Evolutionary conservation across 805 yeast genomes (phyloP).

Genomic region (Teunomyces aglyptinius): DNA sequence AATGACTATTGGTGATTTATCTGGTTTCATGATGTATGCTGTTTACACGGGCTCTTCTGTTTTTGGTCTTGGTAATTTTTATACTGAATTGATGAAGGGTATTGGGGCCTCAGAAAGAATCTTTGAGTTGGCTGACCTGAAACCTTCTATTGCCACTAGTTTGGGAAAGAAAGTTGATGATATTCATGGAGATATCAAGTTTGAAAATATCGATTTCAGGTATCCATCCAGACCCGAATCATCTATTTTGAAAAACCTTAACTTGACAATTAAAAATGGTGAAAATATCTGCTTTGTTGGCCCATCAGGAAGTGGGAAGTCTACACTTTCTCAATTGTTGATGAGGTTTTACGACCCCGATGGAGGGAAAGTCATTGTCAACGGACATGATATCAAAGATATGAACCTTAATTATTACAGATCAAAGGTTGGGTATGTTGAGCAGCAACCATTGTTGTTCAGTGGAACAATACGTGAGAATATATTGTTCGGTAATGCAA

Average conservation of each 20-base stretch:
- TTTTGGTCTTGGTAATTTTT: slow-evolving; percentile 86
- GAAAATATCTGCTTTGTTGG: slow-evolving; percentile 93
- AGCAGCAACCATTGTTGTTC: slow-evolving; percentile 88
- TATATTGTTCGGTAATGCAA: slow-evolving; percentile 66
- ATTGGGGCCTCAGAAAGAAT: slow-evolving; percentile 93
- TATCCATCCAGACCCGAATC: slow-evolving; percentile 85
- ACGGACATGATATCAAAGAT: slow-evolving; percentile 59
- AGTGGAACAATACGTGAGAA: slow-evolving; percentile 85
- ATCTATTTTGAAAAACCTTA: slow-evolving; percentile 58
- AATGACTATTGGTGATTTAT: slow-evolving; percentile 81
- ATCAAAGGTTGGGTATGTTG: slow-evolving; percentile 79
- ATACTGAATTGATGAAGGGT: slow-evolving; percentile 94
- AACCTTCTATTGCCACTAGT: slow-evolving; percentile 68
- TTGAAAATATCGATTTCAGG: slow-evolving; percentile 62
- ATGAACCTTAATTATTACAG: slow-evolving; percentile 74
- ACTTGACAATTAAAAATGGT: slow-evolving; percentile 67
- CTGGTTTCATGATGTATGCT: slow-evolving; percentile 94
- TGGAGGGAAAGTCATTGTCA: slow-evolving; percentile 61
- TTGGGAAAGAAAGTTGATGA: slow-evolving; percentile 50
- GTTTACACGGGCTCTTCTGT: slow-evolving; percentile 92
- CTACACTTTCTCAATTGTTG: slow-evolving; percentile 77
- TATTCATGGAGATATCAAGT: slow-evolving; percentile 56
- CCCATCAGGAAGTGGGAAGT: slow-evolving; percentile 96
- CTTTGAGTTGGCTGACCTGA: slow-evolving; percentile 79
- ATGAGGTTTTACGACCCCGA: slow-evolving; percentile 81